Conservation (phyloP, 2,329 filamentous ascomycete genomes). For the Sordariomycetes sp. region DNA sequence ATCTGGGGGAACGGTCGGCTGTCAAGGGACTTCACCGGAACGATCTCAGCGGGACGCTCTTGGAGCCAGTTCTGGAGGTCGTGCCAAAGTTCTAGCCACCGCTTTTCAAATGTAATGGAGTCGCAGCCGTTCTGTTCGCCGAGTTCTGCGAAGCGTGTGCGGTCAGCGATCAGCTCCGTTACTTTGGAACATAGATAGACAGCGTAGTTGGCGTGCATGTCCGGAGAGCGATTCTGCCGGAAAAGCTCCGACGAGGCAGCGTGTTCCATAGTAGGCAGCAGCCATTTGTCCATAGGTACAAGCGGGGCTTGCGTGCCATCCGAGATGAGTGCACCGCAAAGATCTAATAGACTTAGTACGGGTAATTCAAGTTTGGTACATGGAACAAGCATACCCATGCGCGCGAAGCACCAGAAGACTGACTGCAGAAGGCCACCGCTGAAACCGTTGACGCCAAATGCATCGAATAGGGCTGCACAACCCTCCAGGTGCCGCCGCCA, state of each 20-base stretch:
- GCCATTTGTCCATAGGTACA: conserved; percentile 38
- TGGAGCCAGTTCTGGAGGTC: conserved; percentile 38
- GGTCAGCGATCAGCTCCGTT: conserved; percentile 39
- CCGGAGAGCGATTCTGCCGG: conserved; percentile 20
- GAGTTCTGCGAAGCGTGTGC: conserved; percentile 37
- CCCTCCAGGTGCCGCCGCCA: conserved; percentile 50
- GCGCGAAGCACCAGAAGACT: conserved; percentile 49
- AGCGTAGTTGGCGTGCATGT: conserved; percentile 51
- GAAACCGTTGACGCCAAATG: conserved; percentile 43
- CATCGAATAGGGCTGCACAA: conserved; percentile 44
- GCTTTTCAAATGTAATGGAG: conserved; percentile 25
- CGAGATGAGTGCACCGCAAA: conserved; percentile 47
- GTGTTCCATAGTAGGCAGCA: conserved; percentile 26
- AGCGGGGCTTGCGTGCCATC: conserved; percentile 40
- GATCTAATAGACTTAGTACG: conserved; percentile 24
- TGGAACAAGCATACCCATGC: conserved; percentile 36
- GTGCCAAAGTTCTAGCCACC: conserved; percentile 39
- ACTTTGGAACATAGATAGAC: conserved; percentile 46
- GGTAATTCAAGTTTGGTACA: too few species aligned
- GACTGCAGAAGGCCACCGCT: conserved; percentile 42
- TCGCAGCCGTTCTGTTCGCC: conserved; percentile 34
- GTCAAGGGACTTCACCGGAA: conserved; percentile 32
- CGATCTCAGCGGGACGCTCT: conserved; percentile 34
- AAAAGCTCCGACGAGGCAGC: conserved; percentile 26
- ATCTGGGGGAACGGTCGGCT: conserved; percentile 39